Evolutionary conservation across 495 filamentous ascomycete genomes (phyloP).

Genomic region (Xylaria nigripes): DNA sequence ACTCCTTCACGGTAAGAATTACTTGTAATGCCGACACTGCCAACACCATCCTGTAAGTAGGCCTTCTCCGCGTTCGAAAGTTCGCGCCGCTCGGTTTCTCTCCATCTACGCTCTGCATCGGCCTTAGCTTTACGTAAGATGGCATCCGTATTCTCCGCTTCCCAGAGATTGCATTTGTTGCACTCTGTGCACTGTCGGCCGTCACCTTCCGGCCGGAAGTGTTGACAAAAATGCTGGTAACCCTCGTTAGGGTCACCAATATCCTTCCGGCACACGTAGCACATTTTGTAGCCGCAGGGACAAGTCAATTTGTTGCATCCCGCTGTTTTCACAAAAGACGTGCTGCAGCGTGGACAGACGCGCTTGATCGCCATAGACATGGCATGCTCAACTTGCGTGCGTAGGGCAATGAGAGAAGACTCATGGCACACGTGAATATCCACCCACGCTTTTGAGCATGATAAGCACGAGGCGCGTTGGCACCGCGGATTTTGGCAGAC

Average conservation of each 20-base stretch:
- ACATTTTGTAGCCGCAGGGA: conserved; percentile 96
- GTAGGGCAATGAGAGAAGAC: conserved; percentile 70
- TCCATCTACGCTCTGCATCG: conserved; percentile 77
- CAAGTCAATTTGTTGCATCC: conserved; percentile 98
- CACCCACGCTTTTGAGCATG: conserved; percentile 55
- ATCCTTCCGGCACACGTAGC: conserved; percentile 73
- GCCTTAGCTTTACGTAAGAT: conserved; percentile 67
- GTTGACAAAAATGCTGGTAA: conserved; percentile 89
- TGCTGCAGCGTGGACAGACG: conserved; percentile 82
- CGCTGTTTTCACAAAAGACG: conserved; percentile 81
- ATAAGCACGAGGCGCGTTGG: conserved; percentile 63
- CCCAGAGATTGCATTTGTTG: conserved; percentile 83
- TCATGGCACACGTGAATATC: conserved; percentile 77
- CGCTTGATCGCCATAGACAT: conserved; percentile 92
- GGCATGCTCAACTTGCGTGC: conserved; percentile 80
- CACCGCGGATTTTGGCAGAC: conserved; percentile 62
- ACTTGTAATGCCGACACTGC: conserved; percentile 14
- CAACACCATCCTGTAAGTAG: conserved; percentile 39
- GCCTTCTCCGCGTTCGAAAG: conserved; percentile 39
- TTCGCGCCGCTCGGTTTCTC: conserved; percentile 52
- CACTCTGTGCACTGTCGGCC: conserved; percentile 68
- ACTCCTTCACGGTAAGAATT: conserved; percentile 8
- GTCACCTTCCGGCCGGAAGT: conserved; percentile 70
- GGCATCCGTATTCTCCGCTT: conserved; percentile 72
- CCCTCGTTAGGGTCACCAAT: conserved; percentile 43